A percentile compares a stretch with the other conserved stretches of the same genome.
These are phyloP conservation scores for Fusarium sublunatum DNA, from an alignment of 2,329 filamentous ascomycete species.

Conservation along the genomic window DNA sequence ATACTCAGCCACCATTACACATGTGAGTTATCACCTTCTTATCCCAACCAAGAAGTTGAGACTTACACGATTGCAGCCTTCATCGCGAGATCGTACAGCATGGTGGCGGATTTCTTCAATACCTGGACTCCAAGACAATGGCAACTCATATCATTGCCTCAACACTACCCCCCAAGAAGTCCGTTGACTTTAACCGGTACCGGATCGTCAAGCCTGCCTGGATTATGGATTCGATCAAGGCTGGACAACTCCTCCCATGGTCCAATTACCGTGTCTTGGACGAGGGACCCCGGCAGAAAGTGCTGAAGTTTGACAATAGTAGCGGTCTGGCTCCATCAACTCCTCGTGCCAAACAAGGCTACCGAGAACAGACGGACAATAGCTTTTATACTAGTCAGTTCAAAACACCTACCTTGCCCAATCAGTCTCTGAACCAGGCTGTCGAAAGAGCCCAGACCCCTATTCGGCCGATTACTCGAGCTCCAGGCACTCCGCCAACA, in stretches of 20 bases:
- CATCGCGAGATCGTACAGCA: slow-evolving; percentile 89
- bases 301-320: slow-evolving; percentile 71
- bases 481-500: not conserved
- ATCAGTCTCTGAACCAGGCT: slow-evolving; percentile 46
- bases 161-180: slow-evolving; percentile 90
- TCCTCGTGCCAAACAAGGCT: slow-evolving; percentile 68
- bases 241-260: slow-evolving; percentile 87
- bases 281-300: slow-evolving; percentile 84
- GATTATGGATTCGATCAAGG: slow-evolving; percentile 89
- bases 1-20: slow-evolving; percentile 92
- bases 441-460: slow-evolving; percentile 47
- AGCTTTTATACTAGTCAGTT: slow-evolving; percentile 87
- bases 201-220: slow-evolving; percentile 94
- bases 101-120: slow-evolving; percentile 95
- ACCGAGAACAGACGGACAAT: slow-evolving; percentile 81
- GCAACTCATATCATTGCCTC: slow-evolving; percentile 97
- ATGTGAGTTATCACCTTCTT: slow-evolving; percentile 60
- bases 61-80: slow-evolving; percentile 59
- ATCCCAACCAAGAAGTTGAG: not conserved
- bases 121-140: slow-evolving; percentile 92
- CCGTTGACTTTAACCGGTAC: slow-evolving; percentile 86
- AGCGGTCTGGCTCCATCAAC: slow-evolving; percentile 75
- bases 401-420: slow-evolving; percentile 52
- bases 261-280: slow-evolving; percentile 84
- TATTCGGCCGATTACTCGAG: not conserved